A percentile compares a stretch with the other conserved stretches of the same genome.
Evolutionary conservation across 805 yeast genomes (phyloP).

Genomic region (Lachancea fermentati): DNA sequence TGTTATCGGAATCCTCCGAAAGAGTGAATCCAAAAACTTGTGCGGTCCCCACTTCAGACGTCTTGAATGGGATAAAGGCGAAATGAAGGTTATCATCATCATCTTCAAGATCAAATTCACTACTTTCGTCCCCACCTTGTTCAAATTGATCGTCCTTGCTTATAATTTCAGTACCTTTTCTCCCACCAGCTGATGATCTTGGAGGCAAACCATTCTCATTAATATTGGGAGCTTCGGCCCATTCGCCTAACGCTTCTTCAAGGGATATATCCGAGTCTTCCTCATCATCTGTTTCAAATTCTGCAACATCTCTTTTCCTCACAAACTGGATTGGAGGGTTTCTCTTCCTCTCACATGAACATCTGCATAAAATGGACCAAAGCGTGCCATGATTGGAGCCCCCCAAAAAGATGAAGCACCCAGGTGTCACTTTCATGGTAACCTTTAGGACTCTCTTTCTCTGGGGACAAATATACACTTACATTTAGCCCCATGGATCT

Average conservation of each 20-base stretch:
- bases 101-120: too few relatives aligned
- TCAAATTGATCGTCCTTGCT: too few relatives aligned
- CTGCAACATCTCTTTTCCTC: slow-evolving; percentile 1
- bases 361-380: slow-evolving; percentile 7
- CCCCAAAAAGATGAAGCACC: slow-evolving; percentile 7
- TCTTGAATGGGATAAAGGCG: not conserved
- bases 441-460: not conserved
- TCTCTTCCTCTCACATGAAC: slow-evolving; percentile 11
- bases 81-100: too few relatives aligned
- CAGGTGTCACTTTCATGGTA: slow-evolving; percentile 9
- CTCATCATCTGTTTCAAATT: slow-evolving; percentile 5
- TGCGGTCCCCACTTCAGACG: not conserved
- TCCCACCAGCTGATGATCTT: too few relatives aligned
- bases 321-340: slow-evolving; percentile 3
- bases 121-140: too few relatives aligned
- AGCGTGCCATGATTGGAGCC: slow-evolving; percentile 7
- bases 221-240: not conserved
- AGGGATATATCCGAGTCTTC: not conserved
- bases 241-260: not conserved
- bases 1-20: not conserved
- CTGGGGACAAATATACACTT: slow-evolving; percentile 4
- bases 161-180: too few relatives aligned
- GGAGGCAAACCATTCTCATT: not conserved
- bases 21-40: not conserved
- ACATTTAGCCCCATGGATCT: slow-evolving; percentile 10